Conservation (phyloP, 305 asterid species). For the Ajuga reptans region DNA sequence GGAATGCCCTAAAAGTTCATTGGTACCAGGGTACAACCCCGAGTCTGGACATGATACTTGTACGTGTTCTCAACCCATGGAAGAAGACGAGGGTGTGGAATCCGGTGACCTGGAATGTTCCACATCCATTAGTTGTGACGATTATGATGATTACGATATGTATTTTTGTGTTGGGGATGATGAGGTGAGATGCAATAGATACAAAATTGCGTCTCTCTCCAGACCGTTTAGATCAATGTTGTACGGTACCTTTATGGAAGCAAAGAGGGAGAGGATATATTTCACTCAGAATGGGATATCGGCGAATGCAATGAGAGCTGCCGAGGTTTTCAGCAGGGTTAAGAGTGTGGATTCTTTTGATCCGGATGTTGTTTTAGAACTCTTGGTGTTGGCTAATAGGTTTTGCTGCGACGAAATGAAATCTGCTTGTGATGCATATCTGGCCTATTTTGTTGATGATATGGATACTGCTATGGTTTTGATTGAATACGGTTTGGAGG, state of each 20-base stretch:
- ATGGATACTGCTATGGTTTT: constrained; percentile 59
- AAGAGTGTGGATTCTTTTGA: constrained; percentile 53
- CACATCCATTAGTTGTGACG: constrained; percentile 42
- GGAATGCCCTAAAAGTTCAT: constrained; percentile 67
- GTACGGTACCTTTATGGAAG: constrained; percentile 70
- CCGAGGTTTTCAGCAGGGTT: constrained; percentile 65
- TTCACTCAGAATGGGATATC: constrained; percentile 69
- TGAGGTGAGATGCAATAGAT: constrained; percentile 75
- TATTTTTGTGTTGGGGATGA: constrained; percentile 71
- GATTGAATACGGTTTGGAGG: constrained; percentile 74
- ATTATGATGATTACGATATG: constrained; percentile 54
- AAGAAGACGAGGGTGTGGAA: constrained; percentile 25
- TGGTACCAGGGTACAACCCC: constrained; percentile 70
- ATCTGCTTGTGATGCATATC: constrained; percentile 60
- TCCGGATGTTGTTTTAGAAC: constrained; percentile 63
- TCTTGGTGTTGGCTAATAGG: constrained; percentile 60
- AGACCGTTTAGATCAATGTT: constrained; percentile 69
- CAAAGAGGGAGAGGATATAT: constrained; percentile 63
- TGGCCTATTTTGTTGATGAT: constrained; percentile 61
- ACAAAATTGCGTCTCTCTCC: constrained; percentile 67
- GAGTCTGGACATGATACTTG: constrained; percentile 62
- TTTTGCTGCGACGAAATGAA: constrained; percentile 82
- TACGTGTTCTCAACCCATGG: constrained; percentile 31
- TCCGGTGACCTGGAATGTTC: constrained; percentile 46
- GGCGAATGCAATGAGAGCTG: constrained; percentile 62